Conservation (phyloP, 805 yeast species). For the Blastobotrys americana region DNA sequence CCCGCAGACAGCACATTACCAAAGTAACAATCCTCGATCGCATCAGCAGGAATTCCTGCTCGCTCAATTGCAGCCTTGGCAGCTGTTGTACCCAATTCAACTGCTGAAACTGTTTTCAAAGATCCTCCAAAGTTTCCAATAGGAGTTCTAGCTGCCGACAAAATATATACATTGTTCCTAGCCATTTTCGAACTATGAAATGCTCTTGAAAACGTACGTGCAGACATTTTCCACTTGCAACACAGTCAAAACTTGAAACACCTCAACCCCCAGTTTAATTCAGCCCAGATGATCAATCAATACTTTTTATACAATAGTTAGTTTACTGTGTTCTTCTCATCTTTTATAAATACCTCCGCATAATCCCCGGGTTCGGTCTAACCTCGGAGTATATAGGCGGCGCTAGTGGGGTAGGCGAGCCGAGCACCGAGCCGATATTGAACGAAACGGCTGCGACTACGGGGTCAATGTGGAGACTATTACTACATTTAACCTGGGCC, state of each 20-base stretch:
- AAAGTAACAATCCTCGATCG: slow-evolving; percentile 80
- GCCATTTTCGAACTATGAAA: slow-evolving; percentile 10
- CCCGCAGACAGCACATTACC: slow-evolving; percentile 91
- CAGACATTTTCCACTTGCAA: too few species aligned
- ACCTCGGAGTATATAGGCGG: too few species aligned
- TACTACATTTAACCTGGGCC: too few species aligned
- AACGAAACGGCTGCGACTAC: too few species aligned
- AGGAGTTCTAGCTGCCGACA: slow-evolving; percentile 86
- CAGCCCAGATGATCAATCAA: background rate
- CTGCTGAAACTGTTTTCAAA: slow-evolving; percentile 58
- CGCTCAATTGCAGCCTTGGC: slow-evolving; percentile 77
- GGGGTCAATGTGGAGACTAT: too few species aligned
- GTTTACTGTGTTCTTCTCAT: too few species aligned
- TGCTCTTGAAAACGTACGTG: slow-evolving; percentile 4
- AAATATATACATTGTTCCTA: slow-evolving; percentile 58
- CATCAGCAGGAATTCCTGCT: slow-evolving; percentile 67
- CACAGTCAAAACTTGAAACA: too few species aligned
- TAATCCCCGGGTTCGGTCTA: too few species aligned
- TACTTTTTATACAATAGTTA: background rate
- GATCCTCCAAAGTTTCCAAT: slow-evolving; percentile 88
- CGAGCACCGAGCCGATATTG: too few species aligned
- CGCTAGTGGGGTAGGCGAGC: too few species aligned
- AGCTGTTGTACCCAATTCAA: slow-evolving; percentile 82
- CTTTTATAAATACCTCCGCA: too few species aligned
- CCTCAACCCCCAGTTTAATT: too few species aligned